Conservation (phyloP, 2,329 filamentous ascomycete genomes). For the Fusarium longipes region DNA sequence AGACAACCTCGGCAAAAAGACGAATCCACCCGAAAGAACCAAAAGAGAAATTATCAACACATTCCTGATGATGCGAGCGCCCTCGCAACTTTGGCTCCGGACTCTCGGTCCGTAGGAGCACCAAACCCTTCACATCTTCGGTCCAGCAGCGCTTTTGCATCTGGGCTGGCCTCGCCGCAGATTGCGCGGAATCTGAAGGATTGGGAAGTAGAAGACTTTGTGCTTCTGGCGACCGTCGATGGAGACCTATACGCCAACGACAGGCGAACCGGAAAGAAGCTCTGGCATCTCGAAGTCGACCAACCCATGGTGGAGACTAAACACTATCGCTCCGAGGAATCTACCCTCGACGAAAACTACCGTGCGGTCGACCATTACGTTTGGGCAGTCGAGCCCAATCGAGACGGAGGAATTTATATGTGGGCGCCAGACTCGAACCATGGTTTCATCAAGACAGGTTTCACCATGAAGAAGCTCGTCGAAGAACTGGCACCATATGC, state of each 20-base stretch:
- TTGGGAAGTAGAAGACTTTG: conserved; percentile 99
- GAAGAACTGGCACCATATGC: conserved; percentile 83
- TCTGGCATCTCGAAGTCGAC: conserved; percentile 87
- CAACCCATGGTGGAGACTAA: conserved; percentile 91
- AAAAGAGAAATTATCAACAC: conserved; percentile 49
- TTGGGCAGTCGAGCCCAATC: conserved; percentile 94
- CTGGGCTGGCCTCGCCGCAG: conserved; percentile 82
- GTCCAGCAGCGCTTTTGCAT: conserved; percentile 67
- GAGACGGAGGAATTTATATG: conserved; percentile 87
- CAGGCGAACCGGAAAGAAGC: conserved; percentile 83
- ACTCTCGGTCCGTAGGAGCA: conserved; percentile 88
- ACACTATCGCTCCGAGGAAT: conserved; percentile 78
- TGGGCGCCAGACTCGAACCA: conserved; percentile 74
- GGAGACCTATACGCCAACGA: conserved; percentile 93
- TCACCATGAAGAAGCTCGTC: conserved; percentile 88
- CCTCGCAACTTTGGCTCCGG: conserved; percentile 98
- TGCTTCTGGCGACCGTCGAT: conserved; percentile 99
- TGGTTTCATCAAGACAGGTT: conserved; percentile 72
- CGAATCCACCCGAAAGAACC: conserved; percentile 47
- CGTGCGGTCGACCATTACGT: conserved; percentile 83
- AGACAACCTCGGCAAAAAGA: conserved; percentile 42
- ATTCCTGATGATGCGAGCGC: conserved; percentile 83
- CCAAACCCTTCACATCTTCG: conserved; percentile 72
- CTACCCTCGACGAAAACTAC: conserved; percentile 68
- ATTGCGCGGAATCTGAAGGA: conserved; percentile 97